phyloP scores from a whole-genome alignment of 768 basidiomycete genomes.

The Suillus paluster region DNA sequence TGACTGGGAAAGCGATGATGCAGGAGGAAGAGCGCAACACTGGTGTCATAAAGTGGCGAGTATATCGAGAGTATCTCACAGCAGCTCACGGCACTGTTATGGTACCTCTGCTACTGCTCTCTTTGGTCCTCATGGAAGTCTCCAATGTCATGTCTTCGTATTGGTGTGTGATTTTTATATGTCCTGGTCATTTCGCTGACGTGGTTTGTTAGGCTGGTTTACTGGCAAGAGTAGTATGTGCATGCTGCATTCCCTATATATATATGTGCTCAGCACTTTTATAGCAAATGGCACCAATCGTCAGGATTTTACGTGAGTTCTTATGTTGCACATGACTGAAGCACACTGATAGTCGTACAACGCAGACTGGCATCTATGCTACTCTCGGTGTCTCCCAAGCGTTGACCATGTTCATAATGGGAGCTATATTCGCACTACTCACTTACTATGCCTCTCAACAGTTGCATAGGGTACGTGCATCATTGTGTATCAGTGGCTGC shows the following conservation, averaged over 20 bases:
- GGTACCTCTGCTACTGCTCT: slow-evolving; percentile 65
- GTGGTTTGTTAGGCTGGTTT: slow-evolving; percentile 62
- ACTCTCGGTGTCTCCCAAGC: slow-evolving; percentile 74
- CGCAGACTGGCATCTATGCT: slow-evolving; percentile 83
- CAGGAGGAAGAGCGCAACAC: slow-evolving; percentile 83
- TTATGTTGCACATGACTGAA: slow-evolving; percentile 31
- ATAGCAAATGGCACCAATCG: slow-evolving; percentile 57
- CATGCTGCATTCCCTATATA: slow-evolving; percentile 1
- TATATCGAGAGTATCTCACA: slow-evolving; percentile 56
- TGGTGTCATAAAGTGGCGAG: slow-evolving; percentile 49
- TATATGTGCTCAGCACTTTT: background rate
- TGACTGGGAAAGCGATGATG: slow-evolving; percentile 66
- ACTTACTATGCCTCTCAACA: slow-evolving; percentile 78
- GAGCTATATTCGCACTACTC: slow-evolving; percentile 63
- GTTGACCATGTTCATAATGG: slow-evolving; percentile 68
- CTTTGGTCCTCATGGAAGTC: slow-evolving; percentile 69
- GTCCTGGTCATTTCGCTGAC: background rate
- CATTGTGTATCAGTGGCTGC: background rate
- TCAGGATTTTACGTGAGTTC: slow-evolving; percentile 72
- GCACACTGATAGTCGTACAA: background rate
- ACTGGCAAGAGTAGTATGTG: slow-evolving; percentile 57
- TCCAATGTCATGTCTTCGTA: slow-evolving; percentile 74
- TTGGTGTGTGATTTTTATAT: slow-evolving; percentile 50
- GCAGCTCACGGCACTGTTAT: slow-evolving; percentile 72
- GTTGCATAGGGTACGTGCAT: slow-evolving; percentile 56